Conservation (phyloP, 2,329 filamentous ascomycete species). For the Penicillium sp. region DNA sequence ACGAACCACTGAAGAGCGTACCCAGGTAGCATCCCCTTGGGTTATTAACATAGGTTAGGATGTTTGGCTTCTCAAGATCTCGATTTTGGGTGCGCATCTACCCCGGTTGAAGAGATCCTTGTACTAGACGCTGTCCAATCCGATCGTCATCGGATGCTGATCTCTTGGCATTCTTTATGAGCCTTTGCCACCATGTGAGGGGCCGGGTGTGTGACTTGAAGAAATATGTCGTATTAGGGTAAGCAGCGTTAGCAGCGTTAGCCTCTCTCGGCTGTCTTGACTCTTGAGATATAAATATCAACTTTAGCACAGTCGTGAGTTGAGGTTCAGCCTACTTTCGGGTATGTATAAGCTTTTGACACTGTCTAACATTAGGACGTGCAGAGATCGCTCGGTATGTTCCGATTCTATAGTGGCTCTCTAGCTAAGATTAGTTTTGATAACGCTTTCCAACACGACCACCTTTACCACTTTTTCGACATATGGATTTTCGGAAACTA, state of each 20-base stretch:
- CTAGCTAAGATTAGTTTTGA: background rate
- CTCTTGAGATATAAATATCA: background rate
- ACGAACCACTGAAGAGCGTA: background rate
- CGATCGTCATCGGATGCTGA: background rate
- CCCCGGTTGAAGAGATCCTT: background rate
- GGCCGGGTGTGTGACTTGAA: background rate
- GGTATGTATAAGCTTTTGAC: background rate
- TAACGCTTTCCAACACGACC: background rate
- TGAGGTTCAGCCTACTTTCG: background rate
- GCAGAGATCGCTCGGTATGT: background rate
- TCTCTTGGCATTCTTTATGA: constrained; percentile 5
- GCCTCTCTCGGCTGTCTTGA: background rate
- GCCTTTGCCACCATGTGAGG: background rate
- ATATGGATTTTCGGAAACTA: background rate
- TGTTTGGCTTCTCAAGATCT: background rate
- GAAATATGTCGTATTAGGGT: background rate
- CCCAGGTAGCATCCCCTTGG: background rate
- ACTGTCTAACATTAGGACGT: background rate
- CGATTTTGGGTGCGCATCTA: background rate
- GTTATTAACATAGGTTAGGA: background rate
- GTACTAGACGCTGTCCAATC: background rate
- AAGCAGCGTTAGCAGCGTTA: no score
- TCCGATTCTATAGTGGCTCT: background rate
- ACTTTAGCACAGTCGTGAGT: background rate
- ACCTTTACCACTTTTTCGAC: background rate